phyloP scores from a whole-genome alignment of 176 grass and related monocot genomes.

The Aegilops tauschii region DNA sequence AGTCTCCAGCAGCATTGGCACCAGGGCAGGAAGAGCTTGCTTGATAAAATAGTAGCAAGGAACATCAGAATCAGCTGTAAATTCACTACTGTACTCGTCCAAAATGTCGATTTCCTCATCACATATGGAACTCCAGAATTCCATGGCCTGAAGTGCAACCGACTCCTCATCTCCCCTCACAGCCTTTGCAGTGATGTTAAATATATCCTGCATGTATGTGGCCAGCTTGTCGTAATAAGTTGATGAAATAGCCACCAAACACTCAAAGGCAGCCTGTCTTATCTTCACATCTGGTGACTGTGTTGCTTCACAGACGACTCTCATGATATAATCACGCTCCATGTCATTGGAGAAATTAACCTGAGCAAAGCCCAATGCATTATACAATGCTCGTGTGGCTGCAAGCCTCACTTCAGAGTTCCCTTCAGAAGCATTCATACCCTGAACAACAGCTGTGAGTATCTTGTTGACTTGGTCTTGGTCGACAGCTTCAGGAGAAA shows the following conservation, averaged over 20 bases:
- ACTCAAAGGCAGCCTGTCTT: slow-evolving; percentile 83
- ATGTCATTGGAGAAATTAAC: slow-evolving; percentile 88
- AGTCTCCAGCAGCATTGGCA: slow-evolving; percentile 78
- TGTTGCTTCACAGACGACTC: slow-evolving; percentile 78
- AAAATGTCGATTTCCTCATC: slow-evolving; percentile 93
- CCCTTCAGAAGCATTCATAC: slow-evolving; percentile 79
- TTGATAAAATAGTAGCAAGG: slow-evolving; percentile 86
- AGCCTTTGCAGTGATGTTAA: slow-evolving; percentile 81
- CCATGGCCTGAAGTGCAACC: slow-evolving; percentile 91
- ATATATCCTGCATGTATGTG: slow-evolving; percentile 79
- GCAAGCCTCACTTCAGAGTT: slow-evolving; percentile 76
- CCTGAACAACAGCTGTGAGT: slow-evolving; percentile 90
- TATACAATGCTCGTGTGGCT: slow-evolving; percentile 77
- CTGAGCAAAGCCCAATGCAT: slow-evolving; percentile 78
- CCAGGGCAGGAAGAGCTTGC: slow-evolving; percentile 73
- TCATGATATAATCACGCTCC: slow-evolving; percentile 92
- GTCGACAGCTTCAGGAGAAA: slow-evolving; percentile 68
- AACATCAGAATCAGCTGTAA: slow-evolving; percentile 77
- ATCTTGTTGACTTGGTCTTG: slow-evolving; percentile 85
- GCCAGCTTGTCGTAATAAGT: slow-evolving; percentile 76
- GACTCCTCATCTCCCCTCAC: slow-evolving; percentile 83
- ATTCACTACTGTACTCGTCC: slow-evolving; percentile 77
- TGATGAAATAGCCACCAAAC: slow-evolving; percentile 82
- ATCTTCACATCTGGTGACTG: slow-evolving; percentile 66
- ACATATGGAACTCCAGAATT: slow-evolving; percentile 94